phyloP scores from a whole-genome alignment of 306 rosid species.

The Erythrophleum fordii region DNA sequence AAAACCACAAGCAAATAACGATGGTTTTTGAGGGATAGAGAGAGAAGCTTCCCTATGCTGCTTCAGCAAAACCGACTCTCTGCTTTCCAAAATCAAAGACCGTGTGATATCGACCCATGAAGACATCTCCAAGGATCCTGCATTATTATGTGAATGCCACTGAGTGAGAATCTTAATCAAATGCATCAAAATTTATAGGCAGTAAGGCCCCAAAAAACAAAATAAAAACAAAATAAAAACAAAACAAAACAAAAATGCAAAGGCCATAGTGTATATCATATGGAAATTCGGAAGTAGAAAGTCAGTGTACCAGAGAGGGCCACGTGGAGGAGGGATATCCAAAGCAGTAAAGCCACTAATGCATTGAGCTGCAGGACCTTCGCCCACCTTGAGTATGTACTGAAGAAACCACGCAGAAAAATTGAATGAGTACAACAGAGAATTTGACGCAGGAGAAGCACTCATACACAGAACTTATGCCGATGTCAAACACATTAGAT shows the following conservation, averaged over 20 bases:
- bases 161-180: slow-evolving; percentile 34
- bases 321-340: slow-evolving; percentile 94
- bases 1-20: slow-evolving; percentile 20
- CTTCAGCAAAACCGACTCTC: slow-evolving; percentile 89
- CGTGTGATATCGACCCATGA: slow-evolving; percentile 94
- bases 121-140: slow-evolving; percentile 94
- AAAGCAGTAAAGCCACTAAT: slow-evolving; percentile 80
- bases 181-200: slow-evolving; percentile 14
- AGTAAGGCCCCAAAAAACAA: neutral
- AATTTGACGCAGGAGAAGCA: slow-evolving; percentile 1
- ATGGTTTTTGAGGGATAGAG: slow-evolving; percentile 2
- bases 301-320: slow-evolving; percentile 82
- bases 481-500: too few species aligned
- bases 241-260: too few species aligned
- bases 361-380: slow-evolving; percentile 82
- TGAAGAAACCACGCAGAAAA: slow-evolving; percentile 51
- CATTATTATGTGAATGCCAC: slow-evolving; percentile 41
- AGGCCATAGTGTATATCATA: neutral
- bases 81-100: slow-evolving; percentile 74
- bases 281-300: neutral
- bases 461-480: neutral
- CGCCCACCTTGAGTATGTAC: slow-evolving; percentile 80
- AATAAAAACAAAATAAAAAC: too few species aligned
- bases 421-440: slow-evolving; percentile 28
- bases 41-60: too few species aligned